Evolutionary conservation across 495 filamentous ascomycete species (phyloP).

Genomic region (Xylaria bambusicola): DNA sequence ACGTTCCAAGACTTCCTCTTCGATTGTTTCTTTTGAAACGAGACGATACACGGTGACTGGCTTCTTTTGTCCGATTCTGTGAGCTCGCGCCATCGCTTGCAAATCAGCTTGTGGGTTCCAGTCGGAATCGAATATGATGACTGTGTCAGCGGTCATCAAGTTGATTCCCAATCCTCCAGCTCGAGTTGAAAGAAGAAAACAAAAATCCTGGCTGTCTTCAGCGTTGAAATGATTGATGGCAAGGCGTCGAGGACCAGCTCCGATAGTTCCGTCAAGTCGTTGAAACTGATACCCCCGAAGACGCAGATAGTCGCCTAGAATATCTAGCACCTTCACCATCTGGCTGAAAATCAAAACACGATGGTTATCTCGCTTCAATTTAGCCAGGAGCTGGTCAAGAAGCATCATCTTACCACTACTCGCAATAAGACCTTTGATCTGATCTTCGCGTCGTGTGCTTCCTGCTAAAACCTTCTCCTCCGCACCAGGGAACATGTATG

Average conservation of each 20-base stretch:
- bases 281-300: constrained; percentile 90
- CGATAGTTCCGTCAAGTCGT: constrained; percentile 91
- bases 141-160: constrained; percentile 97
- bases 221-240: constrained; percentile 99
- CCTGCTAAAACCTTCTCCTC: constrained; percentile 83
- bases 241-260: constrained; percentile 76
- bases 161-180: constrained; percentile 98
- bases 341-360: constrained; percentile 98
- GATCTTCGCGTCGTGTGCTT: constrained; percentile 77
- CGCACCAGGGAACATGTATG: constrained; percentile 93
- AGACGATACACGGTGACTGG: constrained; percentile 94
- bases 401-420: constrained; percentile 99
- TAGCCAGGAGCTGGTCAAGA: constrained; percentile 86
- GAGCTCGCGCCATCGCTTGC: constrained; percentile 97
- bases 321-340: constrained; percentile 99
- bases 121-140: constrained; percentile 97
- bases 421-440: constrained; percentile 85
- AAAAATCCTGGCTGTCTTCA: constrained; percentile 89
- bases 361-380: constrained; percentile 87
- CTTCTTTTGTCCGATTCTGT: constrained; percentile 94
- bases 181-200: constrained; percentile 91
- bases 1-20: constrained; percentile 94
- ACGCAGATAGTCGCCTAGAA: constrained; percentile 89
- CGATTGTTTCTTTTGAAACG: constrained; percentile 96
- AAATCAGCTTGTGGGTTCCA: constrained; percentile 99